Evolutionary conservation across 805 yeast species (phyloP).

Genomic region (Teunomyces lycoperdinae): DNA sequence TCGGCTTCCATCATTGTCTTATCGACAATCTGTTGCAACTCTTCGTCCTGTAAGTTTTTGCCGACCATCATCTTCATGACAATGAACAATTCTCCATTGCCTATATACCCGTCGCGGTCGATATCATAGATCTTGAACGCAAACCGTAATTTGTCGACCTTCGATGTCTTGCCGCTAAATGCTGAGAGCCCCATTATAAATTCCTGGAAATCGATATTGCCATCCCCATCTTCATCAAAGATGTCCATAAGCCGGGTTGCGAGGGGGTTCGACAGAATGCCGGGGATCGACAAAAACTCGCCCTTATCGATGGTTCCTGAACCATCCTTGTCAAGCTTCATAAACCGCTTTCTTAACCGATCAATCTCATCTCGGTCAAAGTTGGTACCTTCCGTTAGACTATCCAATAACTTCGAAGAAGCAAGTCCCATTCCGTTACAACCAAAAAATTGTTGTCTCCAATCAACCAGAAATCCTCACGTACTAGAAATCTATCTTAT

Average conservation of each 20-base stretch:
- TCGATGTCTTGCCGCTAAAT: constrained; percentile 79
- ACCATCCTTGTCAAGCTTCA: constrained; percentile 91
- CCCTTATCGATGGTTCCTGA: constrained; percentile 88
- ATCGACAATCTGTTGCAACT: constrained; percentile 95
- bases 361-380: constrained; percentile 91
- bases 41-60: constrained; percentile 76
- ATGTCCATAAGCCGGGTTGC: constrained; percentile 90
- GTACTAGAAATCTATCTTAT: too few species aligned
- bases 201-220: constrained; percentile 93
- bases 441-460: too few species aligned
- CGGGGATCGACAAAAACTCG: constrained; percentile 91
- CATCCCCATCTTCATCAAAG: constrained; percentile 89
- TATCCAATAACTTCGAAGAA: constrained; percentile 61
- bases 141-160: constrained; percentile 78
- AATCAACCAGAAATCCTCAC: too few species aligned
- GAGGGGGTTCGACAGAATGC: constrained; percentile 84
- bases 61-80: constrained; percentile 98
- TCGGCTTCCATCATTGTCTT: constrained; percentile 94
- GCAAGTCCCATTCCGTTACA: constrained; percentile 51
- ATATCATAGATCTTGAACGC: constrained; percentile 94
- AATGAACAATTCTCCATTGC: constrained; percentile 90
- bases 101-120: constrained; percentile 90
- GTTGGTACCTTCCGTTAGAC: constrained; percentile 76
- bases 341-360: constrained; percentile 84
- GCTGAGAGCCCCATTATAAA: constrained; percentile 84